These are phyloP conservation scores for Beauveria australis DNA, from an alignment of 2,329 filamentous ascomycete genomes.

Conservation along the genomic window DNA sequence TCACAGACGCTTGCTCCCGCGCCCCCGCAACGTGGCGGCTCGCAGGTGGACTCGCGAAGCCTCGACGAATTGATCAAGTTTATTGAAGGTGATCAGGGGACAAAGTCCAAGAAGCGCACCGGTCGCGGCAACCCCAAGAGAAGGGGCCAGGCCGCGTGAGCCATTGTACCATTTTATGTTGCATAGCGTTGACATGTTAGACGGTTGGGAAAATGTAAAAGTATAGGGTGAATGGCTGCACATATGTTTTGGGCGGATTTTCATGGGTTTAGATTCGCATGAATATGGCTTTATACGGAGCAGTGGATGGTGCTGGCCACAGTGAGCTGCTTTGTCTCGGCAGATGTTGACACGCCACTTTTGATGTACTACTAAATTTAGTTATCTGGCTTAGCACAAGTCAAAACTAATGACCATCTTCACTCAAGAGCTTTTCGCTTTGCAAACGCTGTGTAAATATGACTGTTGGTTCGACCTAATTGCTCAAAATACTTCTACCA, in stretches of 20 bases:
- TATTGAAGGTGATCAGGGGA: slow-evolving; percentile 69
- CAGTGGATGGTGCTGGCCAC: background rate
- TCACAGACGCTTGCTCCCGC: slow-evolving; percentile 23
- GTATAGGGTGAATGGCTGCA: background rate
- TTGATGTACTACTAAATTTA: slow-evolving; percentile 7
- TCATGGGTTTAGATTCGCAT: slow-evolving; percentile 1
- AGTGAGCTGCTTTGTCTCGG: background rate
- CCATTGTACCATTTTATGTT: slow-evolving; percentile 3
- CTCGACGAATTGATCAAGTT: slow-evolving; percentile 92
- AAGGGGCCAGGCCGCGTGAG: slow-evolving; percentile 26
- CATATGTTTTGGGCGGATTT: background rate
- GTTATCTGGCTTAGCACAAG: background rate
- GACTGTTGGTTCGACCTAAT: too few species aligned
- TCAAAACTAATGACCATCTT: slow-evolving; percentile 13
- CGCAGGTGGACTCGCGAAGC: slow-evolving; percentile 63
- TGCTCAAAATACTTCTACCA: too few species aligned
- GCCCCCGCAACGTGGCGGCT: slow-evolving; percentile 21
- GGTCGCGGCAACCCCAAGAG: slow-evolving; percentile 49
- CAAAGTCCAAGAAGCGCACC: slow-evolving; percentile 48
- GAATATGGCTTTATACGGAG: background rate
- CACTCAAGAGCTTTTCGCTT: slow-evolving; percentile 12
- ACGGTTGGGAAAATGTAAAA: slow-evolving; percentile 11
- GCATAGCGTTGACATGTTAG: background rate
- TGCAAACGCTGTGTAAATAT: too few species aligned
- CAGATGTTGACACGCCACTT: slow-evolving; percentile 1